Conservation (phyloP, 2,329 filamentous ascomycete genomes). For the Cadophora gregata region DNA sequence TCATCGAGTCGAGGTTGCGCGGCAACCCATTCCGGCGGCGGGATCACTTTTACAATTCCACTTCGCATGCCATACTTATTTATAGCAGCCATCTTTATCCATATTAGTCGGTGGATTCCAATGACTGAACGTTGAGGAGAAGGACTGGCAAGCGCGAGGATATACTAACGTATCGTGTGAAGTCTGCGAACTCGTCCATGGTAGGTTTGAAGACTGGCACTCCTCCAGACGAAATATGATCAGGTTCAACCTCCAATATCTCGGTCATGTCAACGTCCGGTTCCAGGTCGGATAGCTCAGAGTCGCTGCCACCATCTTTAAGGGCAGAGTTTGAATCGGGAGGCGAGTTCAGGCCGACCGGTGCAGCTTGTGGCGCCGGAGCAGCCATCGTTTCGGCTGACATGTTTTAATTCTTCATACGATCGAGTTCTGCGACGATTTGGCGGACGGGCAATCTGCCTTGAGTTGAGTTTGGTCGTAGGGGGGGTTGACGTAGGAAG, state of each 20-base stretch:
- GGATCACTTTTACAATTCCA: conserved; percentile 94
- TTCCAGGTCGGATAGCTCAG: conserved; percentile 70
- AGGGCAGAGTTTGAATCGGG: conserved; percentile 67
- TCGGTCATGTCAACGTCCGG: conserved; percentile 51
- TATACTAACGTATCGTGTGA: conserved; percentile 81
- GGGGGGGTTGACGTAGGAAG: conserved; percentile 23
- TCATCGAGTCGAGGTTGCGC: conserved; percentile 80
- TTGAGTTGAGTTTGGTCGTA: conserved; percentile 11
- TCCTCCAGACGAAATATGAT: conserved; percentile 82
- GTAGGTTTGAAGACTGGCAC: conserved; percentile 95
- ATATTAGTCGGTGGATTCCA: conserved; percentile 29
- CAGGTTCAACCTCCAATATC: conserved; percentile 80
- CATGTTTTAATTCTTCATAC: conserved; percentile 40
- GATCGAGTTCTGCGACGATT: conserved; percentile 32
- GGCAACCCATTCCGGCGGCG: conserved; percentile 91
- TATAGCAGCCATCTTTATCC: conserved; percentile 72
- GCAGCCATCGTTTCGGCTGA: conserved; percentile 38
- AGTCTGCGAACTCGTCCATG: conserved; percentile 94
- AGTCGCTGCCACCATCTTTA: conserved; percentile 65
- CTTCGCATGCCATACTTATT: conserved; percentile 97
- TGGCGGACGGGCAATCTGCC: conserved; percentile 14
- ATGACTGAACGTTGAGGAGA: background rate
- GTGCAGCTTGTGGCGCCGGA: conserved; percentile 32
- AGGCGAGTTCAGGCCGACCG: conserved; percentile 59
- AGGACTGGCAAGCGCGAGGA: conserved; percentile 3